A percentile compares a stretch with the other conserved stretches of the same genome.
Conservation (phyloP, 2,329 filamentous ascomycete genomes). For the Neopestalotiopsis rosae region DNA sequence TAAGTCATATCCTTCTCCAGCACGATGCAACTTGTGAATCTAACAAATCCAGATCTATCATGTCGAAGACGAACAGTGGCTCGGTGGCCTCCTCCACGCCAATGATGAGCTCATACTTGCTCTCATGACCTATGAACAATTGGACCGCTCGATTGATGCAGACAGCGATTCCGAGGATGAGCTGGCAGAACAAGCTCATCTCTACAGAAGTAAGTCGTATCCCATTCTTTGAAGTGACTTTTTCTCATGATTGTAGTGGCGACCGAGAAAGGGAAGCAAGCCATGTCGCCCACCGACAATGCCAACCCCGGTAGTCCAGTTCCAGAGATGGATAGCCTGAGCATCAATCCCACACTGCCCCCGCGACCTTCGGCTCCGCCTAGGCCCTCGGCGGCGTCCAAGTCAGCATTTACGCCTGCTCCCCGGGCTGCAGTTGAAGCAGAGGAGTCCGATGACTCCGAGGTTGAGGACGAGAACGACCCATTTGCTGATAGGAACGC, state of each 20-base stretch:
- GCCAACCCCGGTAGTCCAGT: constrained; percentile 32
- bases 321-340: constrained; percentile 51
- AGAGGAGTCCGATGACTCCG: constrained; percentile 53
- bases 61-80: constrained; percentile 88
- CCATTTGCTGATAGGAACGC: constrained; percentile 87
- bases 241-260: constrained; percentile 51
- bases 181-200: constrained; percentile 68
- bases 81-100: constrained; percentile 88
- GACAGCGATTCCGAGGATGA: constrained; percentile 75
- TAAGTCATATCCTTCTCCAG: constrained; percentile 40
- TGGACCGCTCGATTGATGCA: constrained; percentile 83
- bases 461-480: constrained; percentile 81
- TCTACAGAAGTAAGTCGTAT: constrained; percentile 60
- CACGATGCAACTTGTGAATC: constrained; percentile 13
- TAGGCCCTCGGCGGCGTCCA: constrained; percentile 49
- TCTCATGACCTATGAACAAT: constrained; percentile 91
- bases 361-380: constrained; percentile 53
- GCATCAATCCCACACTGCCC: constrained; percentile 42
- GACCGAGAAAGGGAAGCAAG: constrained; percentile 55
- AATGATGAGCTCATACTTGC: constrained; percentile 96
- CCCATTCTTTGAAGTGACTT: constrained; percentile 6
- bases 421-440: constrained; percentile 56
- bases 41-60: constrained; percentile 72
- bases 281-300: constrained; percentile 47
- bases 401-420: constrained; percentile 53